Evolutionary conservation across 2,329 filamentous ascomycete species (phyloP).

Genomic region (Cladobotryum mycophilum): DNA sequence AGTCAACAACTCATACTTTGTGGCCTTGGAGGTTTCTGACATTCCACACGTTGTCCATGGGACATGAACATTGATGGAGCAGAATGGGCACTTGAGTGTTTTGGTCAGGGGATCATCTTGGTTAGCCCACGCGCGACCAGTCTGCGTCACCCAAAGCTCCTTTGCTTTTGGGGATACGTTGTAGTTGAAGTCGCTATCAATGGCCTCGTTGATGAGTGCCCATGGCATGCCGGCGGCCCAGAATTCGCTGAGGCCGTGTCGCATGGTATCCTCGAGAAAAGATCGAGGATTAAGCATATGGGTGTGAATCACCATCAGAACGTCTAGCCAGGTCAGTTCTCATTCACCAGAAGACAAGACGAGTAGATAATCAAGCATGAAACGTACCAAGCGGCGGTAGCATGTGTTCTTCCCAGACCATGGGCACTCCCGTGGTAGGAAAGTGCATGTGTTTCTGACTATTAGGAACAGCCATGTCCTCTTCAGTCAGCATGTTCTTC

Average conservation of each 20-base stretch:
- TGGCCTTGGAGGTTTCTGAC: constrained; percentile 17
- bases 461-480: constrained; percentile 26
- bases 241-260: constrained; percentile 45
- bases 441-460: constrained; percentile 29
- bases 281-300: constrained; percentile 70
- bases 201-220: constrained; percentile 49
- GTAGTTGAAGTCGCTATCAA: constrained; percentile 56
- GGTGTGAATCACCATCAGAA: constrained; percentile 74
- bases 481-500: constrained; percentile 25
- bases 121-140: constrained; percentile 54
- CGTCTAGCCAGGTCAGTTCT: constrained; percentile 38
- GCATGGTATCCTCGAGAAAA: constrained; percentile 69
- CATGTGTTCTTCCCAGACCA: constrained; percentile 32
- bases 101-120: constrained; percentile 44
- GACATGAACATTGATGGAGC: constrained; percentile 34
- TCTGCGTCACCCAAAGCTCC: constrained; percentile 40
- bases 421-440: constrained; percentile 14
- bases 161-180: constrained; percentile 37
- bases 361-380: background rate
- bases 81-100: constrained; percentile 49
- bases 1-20: background rate
- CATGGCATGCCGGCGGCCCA: constrained; percentile 65
- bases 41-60: constrained; percentile 55
- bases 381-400: constrained; percentile 53
- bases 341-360: too few relatives aligned